These are phyloP conservation scores for Pseudoscleropodium purum DNA, from an alignment of 225 moss, liverwort and hornwort species.

Conservation along the genomic window DNA sequence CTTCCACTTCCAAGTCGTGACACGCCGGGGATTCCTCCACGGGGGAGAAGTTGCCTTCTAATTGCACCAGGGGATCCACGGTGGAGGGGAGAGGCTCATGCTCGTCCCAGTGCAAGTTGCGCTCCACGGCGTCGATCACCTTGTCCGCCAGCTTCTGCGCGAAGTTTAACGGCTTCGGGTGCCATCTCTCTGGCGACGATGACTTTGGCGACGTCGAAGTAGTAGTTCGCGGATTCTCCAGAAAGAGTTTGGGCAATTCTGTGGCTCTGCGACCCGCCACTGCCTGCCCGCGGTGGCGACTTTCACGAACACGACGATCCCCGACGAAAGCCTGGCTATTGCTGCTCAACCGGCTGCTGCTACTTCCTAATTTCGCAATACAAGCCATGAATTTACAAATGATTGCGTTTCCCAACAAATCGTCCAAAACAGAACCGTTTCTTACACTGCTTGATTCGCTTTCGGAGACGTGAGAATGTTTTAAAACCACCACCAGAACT, in stretches of 20 bases:
- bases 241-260: conserved; percentile 11
- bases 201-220: background rate
- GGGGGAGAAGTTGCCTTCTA: conserved; percentile 71
- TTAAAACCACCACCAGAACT: background rate
- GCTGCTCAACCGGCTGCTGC: background rate
- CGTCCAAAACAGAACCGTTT: background rate
- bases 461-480: background rate
- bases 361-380: conserved; percentile 11
- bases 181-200: background rate
- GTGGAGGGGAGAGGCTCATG: conserved; percentile 43
- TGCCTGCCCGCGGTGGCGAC: background rate
- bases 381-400: conserved; percentile 14
- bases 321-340: background rate
- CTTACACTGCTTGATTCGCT: background rate
- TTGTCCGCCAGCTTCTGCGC: conserved; percentile 57
- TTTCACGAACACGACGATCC: background rate
- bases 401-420: background rate
- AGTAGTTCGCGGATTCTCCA: background rate
- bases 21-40: conserved; percentile 54
- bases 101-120: conserved; percentile 24
- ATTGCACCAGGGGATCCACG: conserved; percentile 63
- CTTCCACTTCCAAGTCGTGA: conserved; percentile 51
- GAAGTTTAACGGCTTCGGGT: conserved; percentile 21
- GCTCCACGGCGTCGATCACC: conserved; percentile 48
- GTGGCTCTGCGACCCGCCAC: conserved; percentile 11